Evolutionary conservation across 345 rosid species (phyloP).

Genomic region (Angophora floribunda): DNA sequence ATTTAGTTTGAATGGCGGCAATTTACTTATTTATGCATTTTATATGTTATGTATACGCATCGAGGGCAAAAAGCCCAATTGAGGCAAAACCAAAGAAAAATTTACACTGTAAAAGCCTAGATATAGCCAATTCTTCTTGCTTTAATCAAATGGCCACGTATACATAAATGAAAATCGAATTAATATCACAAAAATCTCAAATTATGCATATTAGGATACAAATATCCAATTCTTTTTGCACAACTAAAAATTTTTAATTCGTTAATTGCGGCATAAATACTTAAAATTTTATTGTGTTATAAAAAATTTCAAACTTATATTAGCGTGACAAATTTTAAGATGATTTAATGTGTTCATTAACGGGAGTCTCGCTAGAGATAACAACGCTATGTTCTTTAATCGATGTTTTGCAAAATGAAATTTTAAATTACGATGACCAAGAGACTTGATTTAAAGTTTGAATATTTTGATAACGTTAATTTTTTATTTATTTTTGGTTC

Average conservation of each 20-base stretch:
- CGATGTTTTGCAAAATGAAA: not conserved
- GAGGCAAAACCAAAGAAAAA: not conserved
- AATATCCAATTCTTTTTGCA: too few species aligned
- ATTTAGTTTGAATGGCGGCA: not conserved
- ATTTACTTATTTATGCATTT: not conserved
- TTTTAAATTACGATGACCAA: not conserved
- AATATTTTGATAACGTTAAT: not conserved
- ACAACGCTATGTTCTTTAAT: not conserved
- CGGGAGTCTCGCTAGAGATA: too few species aligned
- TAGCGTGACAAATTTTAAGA: not conserved
- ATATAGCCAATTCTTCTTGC: not conserved
- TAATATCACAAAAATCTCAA: too few species aligned
- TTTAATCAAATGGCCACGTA: not conserved
- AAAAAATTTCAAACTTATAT: too few species aligned
- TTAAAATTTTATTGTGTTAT: too few species aligned
- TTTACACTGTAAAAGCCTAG: not conserved
- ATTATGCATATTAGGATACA: too few species aligned
- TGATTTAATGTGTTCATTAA: not conserved
- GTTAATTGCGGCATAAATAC: fast-evolving
- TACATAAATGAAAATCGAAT: not conserved
- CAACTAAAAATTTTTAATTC: too few species aligned
- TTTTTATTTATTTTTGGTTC: too few species aligned
- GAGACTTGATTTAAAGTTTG: not conserved
- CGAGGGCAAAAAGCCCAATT: not conserved
- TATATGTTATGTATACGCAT: not conserved